A percentile compares a stretch with the other conserved stretches of the same genome.
phyloP scores from a whole-genome alignment of 768 basidiomycete species.

The Kwoniella mangroviensis region DNA sequence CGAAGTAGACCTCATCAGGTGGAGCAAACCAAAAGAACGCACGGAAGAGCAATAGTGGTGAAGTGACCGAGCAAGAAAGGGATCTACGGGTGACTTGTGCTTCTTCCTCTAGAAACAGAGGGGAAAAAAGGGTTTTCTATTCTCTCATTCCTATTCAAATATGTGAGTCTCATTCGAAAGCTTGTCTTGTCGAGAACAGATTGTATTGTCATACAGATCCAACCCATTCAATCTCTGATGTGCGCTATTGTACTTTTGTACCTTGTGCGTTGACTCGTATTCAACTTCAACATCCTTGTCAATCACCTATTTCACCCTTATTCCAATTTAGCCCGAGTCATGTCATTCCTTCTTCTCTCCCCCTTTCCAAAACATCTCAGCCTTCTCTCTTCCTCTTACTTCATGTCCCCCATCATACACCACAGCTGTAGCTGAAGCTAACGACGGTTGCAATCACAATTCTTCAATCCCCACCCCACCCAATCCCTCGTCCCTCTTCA shows the following conservation, averaged over 20 bases:
- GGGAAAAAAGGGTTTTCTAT: background rate
- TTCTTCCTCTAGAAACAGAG: background rate
- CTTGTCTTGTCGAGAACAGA: background rate
- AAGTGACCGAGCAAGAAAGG: background rate
- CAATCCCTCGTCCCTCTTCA: background rate
- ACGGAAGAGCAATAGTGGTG: background rate
- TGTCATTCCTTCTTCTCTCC: constrained; percentile 7
- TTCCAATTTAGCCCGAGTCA: constrained; percentile 20
- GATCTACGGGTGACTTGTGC: background rate
- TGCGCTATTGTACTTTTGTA: background rate
- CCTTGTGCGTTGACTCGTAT: constrained; percentile 1
- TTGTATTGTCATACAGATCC: background rate
- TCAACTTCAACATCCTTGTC: background rate
- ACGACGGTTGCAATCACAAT: constrained; percentile 11
- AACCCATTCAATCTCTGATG: background rate
- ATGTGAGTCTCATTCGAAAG: background rate
- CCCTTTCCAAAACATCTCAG: constrained; percentile 20
- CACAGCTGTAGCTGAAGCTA: constrained; percentile 1
- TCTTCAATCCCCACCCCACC: background rate
- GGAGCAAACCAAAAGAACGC: constrained; percentile 2
- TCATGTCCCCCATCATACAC: background rate
- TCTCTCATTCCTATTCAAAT: background rate
- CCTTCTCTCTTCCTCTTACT: background rate
- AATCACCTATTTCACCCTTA: background rate
- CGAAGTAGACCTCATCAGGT: background rate